phyloP scores from a whole-genome alignment of 257 asterid species.

The Salvia hispanica region DNA sequence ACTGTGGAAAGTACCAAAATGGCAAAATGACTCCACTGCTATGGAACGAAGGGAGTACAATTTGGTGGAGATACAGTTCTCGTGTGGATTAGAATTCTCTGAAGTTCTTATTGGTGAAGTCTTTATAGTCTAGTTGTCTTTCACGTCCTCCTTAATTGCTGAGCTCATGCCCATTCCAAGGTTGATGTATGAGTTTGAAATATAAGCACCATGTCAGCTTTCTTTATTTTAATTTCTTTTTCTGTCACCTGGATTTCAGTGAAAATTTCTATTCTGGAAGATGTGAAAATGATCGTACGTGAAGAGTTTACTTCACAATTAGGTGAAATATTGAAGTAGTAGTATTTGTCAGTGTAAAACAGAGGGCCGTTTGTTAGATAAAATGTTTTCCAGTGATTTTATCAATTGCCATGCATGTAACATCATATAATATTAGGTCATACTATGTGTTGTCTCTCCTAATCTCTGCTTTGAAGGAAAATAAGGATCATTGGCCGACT shows the following conservation, averaged over 20 bases:
- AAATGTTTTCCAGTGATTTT: background rate
- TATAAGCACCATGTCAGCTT: background rate
- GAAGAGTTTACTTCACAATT: background rate
- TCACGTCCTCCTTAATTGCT: background rate
- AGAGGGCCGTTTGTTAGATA: background rate
- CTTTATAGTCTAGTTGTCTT: background rate
- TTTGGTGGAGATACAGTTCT: constrained; percentile 1
- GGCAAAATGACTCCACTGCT: no score
- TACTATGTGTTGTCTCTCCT: background rate
- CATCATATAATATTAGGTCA: background rate
- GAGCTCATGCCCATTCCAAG: background rate
- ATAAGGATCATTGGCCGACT: background rate
- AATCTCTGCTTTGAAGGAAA: background rate
- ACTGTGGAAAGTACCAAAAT: no score
- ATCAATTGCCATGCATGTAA: background rate
- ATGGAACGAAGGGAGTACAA: no score
- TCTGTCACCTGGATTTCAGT: background rate
- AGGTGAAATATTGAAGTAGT: background rate
- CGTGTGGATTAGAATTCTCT: background rate
- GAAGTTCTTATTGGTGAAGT: background rate
- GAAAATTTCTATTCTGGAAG: background rate
- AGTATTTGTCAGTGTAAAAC: background rate
- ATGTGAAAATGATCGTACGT: background rate
- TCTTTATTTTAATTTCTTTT: background rate
- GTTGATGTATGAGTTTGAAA: background rate